Evolutionary conservation across 441 rosid genomes (phyloP), one percentile per base, ranked within the genome.

Genomic region (Pelargonium fulgidum): DNA sequence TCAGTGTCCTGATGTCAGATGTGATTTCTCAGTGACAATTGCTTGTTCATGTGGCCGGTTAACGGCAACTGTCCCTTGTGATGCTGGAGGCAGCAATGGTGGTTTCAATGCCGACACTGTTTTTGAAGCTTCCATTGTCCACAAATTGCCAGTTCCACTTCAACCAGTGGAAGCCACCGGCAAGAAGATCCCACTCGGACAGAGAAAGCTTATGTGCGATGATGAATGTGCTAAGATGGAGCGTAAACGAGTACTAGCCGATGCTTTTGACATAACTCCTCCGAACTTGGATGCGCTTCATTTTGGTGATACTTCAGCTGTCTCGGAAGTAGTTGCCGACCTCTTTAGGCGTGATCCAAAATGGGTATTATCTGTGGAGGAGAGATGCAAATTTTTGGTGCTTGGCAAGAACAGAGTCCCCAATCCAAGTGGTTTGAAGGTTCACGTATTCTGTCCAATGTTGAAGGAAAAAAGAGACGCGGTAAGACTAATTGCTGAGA

Each of bases 391-490:
- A 80, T 84, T 80, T 77, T 75, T 92, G 87, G 96, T 96, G 50
- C 91, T 91, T 67, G 88, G 98, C 47, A 96, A 93, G 81, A 85
- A 75, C 72, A 83, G 90, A 81, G 93, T 86, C 66, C 76, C 78
- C 6, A 62, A 29, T 67, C n/a, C 85, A 64, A 76, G 81, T 71
- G 75, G 80, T 70, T 82, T 92, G 26, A 95, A 89, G 88, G 80
- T 91, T 72, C 99, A 96, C 78, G 93, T 96, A 56, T 92, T 91
- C 74, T 88, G 92, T 70, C 96, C 96, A n/a, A 91, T 89, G 97
- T 80, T 84, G 76, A 92, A 96, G 80, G 97, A 93, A 72, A 96
- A 93, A 83, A 84, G 96, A 73, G 99, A 96, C 65, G 96, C 93
- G 0, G 81, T 96, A 45, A 84, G 91, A 78, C 73, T 96, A 67